Base-by-base conservation (phyloP, 352 stramenopile species). In the Stramenopiles sp. region DNA sequence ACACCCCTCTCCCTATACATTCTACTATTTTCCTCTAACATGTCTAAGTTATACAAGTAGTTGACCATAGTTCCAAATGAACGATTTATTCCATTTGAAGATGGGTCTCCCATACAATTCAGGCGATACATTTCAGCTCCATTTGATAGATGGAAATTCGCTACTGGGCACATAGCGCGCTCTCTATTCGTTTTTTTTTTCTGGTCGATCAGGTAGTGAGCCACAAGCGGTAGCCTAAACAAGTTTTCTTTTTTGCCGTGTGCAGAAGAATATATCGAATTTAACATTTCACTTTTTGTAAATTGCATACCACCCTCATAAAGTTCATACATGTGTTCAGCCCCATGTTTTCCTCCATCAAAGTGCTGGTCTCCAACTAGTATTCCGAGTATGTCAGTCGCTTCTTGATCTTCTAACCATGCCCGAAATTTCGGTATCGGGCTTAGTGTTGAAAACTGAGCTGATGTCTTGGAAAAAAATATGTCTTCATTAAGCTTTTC, bases 21-120 rank as follows among this genome's bases (percentile, higher is more conserved):
- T 55, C 14, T 55, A 14, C 4, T 14, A 55, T 55, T 55, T 55
- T 55, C 39, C 4, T 82, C 71, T 30, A 82, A 55, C 0, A 7
- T 30, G 27, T 78, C 81, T 30, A 80, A 80, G 22, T 25, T 39
- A 78, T 92, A 93, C 67, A 83, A 82, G 84, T 93, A 93, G 78
- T 92, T 93, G 1, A 91, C 85, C 89, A 93, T 93, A 7, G 92
- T 84, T 0, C 88, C 88, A 83, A 81, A 90, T 75, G 85, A 91
- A n/a, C 89, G 86, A 25, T 83, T 80, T 30, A 87, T 80, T 30
- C 87, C 88, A 76, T 86, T 89, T 0, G 83, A 8, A 30, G 87
- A 89, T 1, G 82, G n/a, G 83, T 93, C 89, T 7, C 87, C 89
- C 81, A 84, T 83, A 80, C 84, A 90, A 81, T 91, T 90, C 0